Base-by-base conservation (phyloP, 352 stramenopile genomes). In the Aphanomyces invadans region DNA sequence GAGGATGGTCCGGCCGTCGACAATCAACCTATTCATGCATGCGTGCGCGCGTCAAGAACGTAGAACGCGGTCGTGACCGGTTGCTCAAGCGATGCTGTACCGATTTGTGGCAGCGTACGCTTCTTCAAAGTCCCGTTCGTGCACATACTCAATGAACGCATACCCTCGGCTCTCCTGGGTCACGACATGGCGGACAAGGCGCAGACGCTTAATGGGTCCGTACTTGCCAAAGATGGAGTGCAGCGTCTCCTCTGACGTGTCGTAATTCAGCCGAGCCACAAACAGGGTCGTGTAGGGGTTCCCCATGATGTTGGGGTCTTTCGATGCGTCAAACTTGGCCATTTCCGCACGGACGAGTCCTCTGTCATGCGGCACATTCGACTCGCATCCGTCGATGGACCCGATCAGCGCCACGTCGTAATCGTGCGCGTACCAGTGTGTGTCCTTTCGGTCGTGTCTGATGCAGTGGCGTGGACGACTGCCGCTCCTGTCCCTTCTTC, bases 81-180 rank as follows among this genome's bases (percentile, higher is more conserved):
- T n/a, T n/a, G n/a, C n/a, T n/a, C n/a, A n/a, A n/a, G n/a, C n/a
- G n/a, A n/a, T n/a, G n/a, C n/a, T 70, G 0, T 71, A 73, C 23
- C 74, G 70, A 64, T 93, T 78, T n/a, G 77, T 72, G 11, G 74
- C 63, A 39, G 71, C 68, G 55, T 90, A 92, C 7, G 85, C 85
- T 31, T 63, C 66, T 60, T 76, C 73, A 49, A 90, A 91, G 46
- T 76, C 73, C 23, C 70, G 69, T 62, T 87, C 80, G 38, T 72
- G 55, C 33, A 70, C 72, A 56, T 87, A 93, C 62, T 89, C 82
- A 28, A 93, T 69, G 68, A 93, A 93, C 29, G 84, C 82, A 73
- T 93, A 91, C 48, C 82, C 82, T 36, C 79, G 85, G 64, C 81
- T 89, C 53, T 76, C 75, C 59, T 80, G 61, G 21, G 82, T 89